Conservation (phyloP, 2,329 filamentous ascomycete species). For the Fusarium heterosporum region DNA sequence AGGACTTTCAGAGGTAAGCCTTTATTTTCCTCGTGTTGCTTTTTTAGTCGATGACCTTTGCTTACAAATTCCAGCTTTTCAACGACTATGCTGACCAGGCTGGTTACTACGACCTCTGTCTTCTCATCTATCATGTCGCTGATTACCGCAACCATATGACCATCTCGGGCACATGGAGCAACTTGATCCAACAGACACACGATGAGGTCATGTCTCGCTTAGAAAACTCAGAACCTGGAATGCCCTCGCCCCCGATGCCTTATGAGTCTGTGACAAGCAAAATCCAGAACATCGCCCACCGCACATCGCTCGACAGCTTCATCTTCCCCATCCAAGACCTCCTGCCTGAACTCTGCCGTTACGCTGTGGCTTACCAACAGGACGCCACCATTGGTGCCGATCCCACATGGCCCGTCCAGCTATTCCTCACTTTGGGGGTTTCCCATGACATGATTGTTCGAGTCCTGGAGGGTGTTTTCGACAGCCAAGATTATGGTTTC, state of each 20-base stretch:
- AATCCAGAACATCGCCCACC: constrained; percentile 73
- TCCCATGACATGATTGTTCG: constrained; percentile 68
- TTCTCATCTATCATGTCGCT: constrained; percentile 91
- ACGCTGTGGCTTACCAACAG: constrained; percentile 69
- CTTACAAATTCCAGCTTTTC: constrained; percentile 73
- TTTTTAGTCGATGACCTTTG: neutral
- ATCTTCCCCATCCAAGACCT: constrained; percentile 73
- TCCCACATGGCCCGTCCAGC: constrained; percentile 66
- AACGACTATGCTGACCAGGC: constrained; percentile 92
- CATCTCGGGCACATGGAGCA: constrained; percentile 86
- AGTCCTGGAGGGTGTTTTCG: constrained; percentile 67
- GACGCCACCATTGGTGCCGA: constrained; percentile 69
- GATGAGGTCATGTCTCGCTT: constrained; percentile 61
- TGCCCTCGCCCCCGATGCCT: constrained; percentile 62
- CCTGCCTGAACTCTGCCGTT: constrained; percentile 72
- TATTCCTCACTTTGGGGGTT: constrained; percentile 67
- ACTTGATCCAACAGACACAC: constrained; percentile 80
- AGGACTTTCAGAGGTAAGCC: constrained; percentile 78
- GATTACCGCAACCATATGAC: constrained; percentile 90
- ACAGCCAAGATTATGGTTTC: constrained; percentile 70
- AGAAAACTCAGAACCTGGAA: constrained; percentile 56
- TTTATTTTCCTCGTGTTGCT: neutral
- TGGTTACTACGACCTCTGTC: constrained; percentile 91
- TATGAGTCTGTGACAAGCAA: constrained; percentile 77
- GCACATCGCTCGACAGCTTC: constrained; percentile 72